Evolutionary conservation across 257 asterid species (phyloP).

Genomic region (Solanum pinnatisectum): DNA sequence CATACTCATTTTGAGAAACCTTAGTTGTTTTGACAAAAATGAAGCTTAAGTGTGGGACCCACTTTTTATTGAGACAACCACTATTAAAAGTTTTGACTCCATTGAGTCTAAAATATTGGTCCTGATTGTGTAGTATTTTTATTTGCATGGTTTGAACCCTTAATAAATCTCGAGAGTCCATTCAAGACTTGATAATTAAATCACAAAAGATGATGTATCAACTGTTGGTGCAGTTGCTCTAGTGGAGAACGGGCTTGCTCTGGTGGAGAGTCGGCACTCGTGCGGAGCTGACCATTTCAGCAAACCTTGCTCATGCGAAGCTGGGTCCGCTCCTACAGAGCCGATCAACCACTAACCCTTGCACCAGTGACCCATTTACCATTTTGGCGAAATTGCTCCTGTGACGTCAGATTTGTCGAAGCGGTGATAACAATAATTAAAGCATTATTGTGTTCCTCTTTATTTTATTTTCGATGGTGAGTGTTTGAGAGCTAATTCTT

Average conservation of each 20-base stretch:
- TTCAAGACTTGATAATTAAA: no score
- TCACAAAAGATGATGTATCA: neutral
- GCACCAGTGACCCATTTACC: neutral
- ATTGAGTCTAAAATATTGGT: neutral
- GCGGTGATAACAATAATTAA: neutral
- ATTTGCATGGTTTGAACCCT: neutral
- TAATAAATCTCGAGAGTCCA: neutral
- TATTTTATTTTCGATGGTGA: neutral
- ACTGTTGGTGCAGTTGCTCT: neutral
- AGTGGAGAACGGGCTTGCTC: neutral
- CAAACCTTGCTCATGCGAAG: neutral
- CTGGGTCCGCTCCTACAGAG: neutral
- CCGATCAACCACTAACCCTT: neutral
- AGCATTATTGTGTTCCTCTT: neutral
- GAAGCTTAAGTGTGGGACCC: neutral
- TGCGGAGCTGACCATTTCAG: neutral
- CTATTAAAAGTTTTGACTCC: neutral
- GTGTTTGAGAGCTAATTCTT: neutral
- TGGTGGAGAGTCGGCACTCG: neutral
- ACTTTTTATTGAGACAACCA: neutral
- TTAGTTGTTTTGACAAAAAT: no score
- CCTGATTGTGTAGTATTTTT: neutral
- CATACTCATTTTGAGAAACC: neutral
- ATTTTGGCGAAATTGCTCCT: neutral
- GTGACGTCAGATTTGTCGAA: neutral